Evolutionary conservation across 1,284 basidiomycete species (phyloP), one percentile per base, ranked within the genome.

Genomic region (Ganoderma lucidum): DNA sequence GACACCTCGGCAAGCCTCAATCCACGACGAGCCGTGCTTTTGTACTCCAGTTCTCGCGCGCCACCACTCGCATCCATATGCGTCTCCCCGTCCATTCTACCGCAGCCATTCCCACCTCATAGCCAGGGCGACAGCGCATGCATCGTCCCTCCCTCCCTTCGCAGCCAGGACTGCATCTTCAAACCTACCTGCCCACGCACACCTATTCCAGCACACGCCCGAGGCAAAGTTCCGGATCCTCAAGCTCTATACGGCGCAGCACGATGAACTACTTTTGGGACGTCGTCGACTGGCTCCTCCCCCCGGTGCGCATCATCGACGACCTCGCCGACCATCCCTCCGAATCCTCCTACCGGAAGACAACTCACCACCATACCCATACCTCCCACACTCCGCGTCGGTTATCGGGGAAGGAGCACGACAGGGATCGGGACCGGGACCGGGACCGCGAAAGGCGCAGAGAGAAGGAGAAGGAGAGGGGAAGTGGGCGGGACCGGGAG

Each of bases 271-370:
- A 74, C 37, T 74, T 78, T 65, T 79, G 78, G 77, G 75, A 71
- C 63, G 69, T 78, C 60, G 75, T 79, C 73, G 77, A 79, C 72
- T 78, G 78, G 78, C 74, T 79, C 69, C 71, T 79, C 53, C 78
- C 78, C 41, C 70, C 76, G 63, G 75, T 79, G 67, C 78, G 77
- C 69, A 75, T 79, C 67, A 65, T 76, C 66, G 78, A 79, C 76
- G 77, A 79, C 75, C 73, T 77, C 64, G 71, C 77, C 62, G 76
- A 75, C 70, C 64, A 66, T 19, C 76, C 77, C 55, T 66, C 69
- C 61, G 69, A 75, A 14, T 61, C 71, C 60, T 66, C 72, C 37
- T 69, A 73, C 63, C 70, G 70, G 42, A 73, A 73, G 37, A 62
- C 68, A 35, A 71, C 63, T 28, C 64, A 73, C 58, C 68, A 70